Evolutionary conservation across 106 monocot genomes (phyloP).

Genomic region (Dioscorea alata): DNA sequence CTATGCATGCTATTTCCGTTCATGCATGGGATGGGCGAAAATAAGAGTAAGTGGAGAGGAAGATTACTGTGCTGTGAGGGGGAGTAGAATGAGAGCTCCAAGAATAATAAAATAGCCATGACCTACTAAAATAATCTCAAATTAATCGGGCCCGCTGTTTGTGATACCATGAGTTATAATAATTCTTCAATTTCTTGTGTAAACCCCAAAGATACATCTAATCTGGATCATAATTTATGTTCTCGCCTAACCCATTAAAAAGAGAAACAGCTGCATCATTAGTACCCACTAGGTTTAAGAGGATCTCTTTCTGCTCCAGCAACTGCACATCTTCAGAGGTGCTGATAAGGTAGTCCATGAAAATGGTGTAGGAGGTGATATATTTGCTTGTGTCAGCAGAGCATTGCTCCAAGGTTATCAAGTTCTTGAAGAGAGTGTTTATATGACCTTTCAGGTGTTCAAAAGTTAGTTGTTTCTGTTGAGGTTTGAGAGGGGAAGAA

Average conservation of each 20-base stretch:
- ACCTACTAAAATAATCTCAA: slow-evolving; percentile 10
- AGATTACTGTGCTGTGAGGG: slow-evolving; percentile 1
- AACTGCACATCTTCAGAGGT: not conserved
- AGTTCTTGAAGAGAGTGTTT: slow-evolving; percentile 13
- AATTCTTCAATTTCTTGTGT: not conserved
- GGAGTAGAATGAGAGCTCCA: not conserved
- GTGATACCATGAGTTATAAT: slow-evolving; percentile 4
- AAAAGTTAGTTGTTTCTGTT: too few relatives aligned
- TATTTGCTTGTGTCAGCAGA: not conserved
- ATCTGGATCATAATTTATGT: not conserved
- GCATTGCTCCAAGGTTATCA: slow-evolving; percentile 40
- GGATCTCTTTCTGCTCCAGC: slow-evolving; percentile 1
- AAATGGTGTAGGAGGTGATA: slow-evolving; percentile 17
- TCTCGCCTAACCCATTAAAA: slow-evolving; percentile 3
- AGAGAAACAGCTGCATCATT: slow-evolving; percentile 1
- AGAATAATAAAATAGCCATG: slow-evolving; percentile 1
- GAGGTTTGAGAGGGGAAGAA: too few relatives aligned
- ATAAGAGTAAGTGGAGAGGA: not conserved
- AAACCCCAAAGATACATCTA: not conserved
- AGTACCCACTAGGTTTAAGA: slow-evolving; percentile 6
- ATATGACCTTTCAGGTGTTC: too few relatives aligned
- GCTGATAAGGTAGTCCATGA: slow-evolving; percentile 28
- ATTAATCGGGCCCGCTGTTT: too few relatives aligned
- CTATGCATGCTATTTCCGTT: too few relatives aligned
- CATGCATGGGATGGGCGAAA: not conserved